Conservation (phyloP, 73 alveolate genomes). For the Tetrahymena elliotti region DNA sequence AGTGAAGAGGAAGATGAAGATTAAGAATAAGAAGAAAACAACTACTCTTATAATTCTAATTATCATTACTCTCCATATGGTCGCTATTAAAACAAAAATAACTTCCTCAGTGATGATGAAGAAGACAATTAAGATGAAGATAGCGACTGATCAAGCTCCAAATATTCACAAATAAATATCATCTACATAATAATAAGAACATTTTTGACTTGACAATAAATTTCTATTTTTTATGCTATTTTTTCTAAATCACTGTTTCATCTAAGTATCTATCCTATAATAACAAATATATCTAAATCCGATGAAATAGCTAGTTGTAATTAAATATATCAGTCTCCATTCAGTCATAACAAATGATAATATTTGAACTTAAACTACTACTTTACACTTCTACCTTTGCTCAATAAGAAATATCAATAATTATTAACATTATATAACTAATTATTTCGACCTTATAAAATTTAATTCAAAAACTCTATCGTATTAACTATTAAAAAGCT, state of each 20-base stretch:
- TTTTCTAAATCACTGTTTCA: background rate
- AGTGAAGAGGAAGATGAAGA: background rate
- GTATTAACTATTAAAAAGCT: background rate
- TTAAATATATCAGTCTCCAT: background rate
- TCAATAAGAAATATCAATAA: background rate
- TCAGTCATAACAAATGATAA: background rate
- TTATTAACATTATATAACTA: background rate
- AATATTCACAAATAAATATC: background rate
- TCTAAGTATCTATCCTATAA: background rate
- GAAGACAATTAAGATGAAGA: background rate
- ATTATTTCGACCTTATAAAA: background rate
- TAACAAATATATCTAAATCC: background rate
- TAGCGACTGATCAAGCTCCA: background rate
- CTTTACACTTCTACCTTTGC: background rate
- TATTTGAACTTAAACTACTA: background rate
- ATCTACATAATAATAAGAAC: background rate
- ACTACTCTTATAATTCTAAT: background rate
- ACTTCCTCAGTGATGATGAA: background rate
- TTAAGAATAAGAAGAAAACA: background rate
- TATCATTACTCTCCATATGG: background rate
- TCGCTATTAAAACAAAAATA: background rate
- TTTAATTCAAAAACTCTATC: background rate
- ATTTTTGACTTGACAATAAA: background rate
- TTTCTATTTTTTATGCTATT: background rate
- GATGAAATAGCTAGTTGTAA: background rate